Evolutionary conservation across 257 asterid genomes (phyloP).

Genomic region (Ilex aquifolium): DNA sequence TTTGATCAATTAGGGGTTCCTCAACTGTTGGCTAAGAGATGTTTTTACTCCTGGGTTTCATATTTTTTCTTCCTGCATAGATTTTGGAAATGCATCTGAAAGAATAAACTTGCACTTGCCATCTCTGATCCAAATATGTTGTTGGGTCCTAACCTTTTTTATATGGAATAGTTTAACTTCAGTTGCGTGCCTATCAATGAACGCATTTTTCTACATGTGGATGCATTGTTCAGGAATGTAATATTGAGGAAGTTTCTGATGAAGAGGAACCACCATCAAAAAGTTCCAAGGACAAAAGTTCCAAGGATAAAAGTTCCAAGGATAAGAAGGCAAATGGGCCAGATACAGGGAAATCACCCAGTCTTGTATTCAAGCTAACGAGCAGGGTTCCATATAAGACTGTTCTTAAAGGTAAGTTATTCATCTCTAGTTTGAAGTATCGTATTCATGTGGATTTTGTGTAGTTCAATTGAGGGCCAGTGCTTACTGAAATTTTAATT

Average conservation of each 20-base stretch:
- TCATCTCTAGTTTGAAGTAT: neutral
- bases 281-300: conserved; percentile 74
- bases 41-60: neutral
- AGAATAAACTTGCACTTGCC: neutral
- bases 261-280: conserved; percentile 87
- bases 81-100: too few relatives aligned
- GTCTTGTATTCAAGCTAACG: conserved; percentile 73
- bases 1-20: too few relatives aligned
- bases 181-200: neutral
- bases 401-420: conserved; percentile 62
- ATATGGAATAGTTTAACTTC: neutral
- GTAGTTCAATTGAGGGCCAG: neutral
- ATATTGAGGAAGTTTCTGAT: conserved; percentile 79
- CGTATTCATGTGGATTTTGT: neutral
- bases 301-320: conserved; percentile 75
- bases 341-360: conserved; percentile 61
- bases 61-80: neutral
- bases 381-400: conserved; percentile 93
- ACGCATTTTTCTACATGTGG: neutral
- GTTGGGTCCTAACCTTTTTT: too few relatives aligned
- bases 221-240: conserved; percentile 63
- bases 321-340: conserved; percentile 89
- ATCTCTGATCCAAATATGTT: neutral
- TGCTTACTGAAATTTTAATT: conserved; percentile 12
- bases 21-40: too few relatives aligned